Conservation (phyloP, 345 rosid species). For the Rhodomyrtus tomentosa region DNA sequence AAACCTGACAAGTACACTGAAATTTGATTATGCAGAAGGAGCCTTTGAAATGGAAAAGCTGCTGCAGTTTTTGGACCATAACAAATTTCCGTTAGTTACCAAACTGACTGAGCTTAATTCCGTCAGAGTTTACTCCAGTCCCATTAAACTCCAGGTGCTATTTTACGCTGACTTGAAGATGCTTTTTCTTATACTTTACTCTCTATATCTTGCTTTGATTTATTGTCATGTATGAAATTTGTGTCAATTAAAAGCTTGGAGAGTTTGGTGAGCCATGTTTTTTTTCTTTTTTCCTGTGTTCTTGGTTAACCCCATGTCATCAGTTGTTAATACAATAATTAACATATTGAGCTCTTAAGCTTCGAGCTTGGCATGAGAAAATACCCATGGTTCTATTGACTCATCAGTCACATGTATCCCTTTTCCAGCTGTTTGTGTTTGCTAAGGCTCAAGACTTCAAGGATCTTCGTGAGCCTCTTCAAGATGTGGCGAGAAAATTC, state of each 20-base stretch:
- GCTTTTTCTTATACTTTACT: background rate
- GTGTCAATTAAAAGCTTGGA: background rate
- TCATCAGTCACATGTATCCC: background rate
- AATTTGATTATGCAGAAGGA: conserved; percentile 45
- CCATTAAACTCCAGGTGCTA: conserved; percentile 68
- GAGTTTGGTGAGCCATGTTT: background rate
- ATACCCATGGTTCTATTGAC: background rate
- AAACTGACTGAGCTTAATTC: conserved; percentile 63
- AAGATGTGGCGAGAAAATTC: conserved; percentile 63
- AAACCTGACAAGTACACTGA: background rate
- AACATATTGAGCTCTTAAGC: background rate
- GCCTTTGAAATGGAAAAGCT: conserved; percentile 35
- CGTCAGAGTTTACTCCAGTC: conserved; percentile 61
- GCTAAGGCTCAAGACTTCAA: conserved; percentile 49
- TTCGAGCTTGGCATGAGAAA: background rate
- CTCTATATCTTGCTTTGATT: background rate
- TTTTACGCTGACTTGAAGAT: background rate
- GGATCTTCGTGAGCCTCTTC: conserved; percentile 44
- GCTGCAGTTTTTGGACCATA: conserved; percentile 49
- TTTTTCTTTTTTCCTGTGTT: background rate
- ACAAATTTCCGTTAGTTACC: conserved; percentile 79
- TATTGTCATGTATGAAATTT: background rate
- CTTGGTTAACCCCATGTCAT: background rate
- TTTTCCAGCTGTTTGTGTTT: conserved; percentile 54
- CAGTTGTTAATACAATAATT: background rate